phyloP scores from a whole-genome alignment of 2,329 filamentous ascomycete genomes.

The Diaporthe ilicicola region DNA sequence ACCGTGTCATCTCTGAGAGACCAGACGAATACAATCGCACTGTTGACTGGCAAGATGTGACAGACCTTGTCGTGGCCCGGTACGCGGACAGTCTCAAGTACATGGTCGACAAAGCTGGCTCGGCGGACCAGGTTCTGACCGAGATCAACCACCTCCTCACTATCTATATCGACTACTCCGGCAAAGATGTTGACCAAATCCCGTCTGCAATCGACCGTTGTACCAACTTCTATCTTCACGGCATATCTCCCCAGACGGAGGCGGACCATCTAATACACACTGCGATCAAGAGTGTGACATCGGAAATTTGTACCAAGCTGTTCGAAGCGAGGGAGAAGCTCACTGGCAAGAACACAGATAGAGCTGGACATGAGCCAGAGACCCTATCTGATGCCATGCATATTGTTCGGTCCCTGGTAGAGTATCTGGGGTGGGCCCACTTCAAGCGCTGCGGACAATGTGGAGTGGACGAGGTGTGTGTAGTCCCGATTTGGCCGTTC shows the following conservation, averaged over 20 bases:
- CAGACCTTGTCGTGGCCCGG: constrained; percentile 71
- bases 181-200: constrained; percentile 41
- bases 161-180: constrained; percentile 53
- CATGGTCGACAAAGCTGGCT: constrained; percentile 44
- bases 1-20: constrained; percentile 38
- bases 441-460: constrained; percentile 36
- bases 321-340: constrained; percentile 42
- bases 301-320: constrained; percentile 48
- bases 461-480: constrained; percentile 34
- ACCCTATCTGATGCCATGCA: not conserved
- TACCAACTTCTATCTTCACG: constrained; percentile 53
- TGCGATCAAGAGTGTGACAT: constrained; percentile 50
- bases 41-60: constrained; percentile 72
- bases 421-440: constrained; percentile 33
- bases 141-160: constrained; percentile 51
- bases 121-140: constrained; percentile 42
- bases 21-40: constrained; percentile 43
- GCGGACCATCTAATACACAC: constrained; percentile 56
- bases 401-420: constrained; percentile 26
- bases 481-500: constrained; percentile 37
- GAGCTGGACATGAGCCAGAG: not conserved
- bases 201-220: constrained; percentile 55
- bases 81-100: constrained; percentile 64
- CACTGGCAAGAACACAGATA: not conserved
- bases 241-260: constrained; percentile 41